Evolutionary conservation across 1,284 basidiomycete genomes (phyloP).

Genomic region (Ceraceosorus guamensis): DNA sequence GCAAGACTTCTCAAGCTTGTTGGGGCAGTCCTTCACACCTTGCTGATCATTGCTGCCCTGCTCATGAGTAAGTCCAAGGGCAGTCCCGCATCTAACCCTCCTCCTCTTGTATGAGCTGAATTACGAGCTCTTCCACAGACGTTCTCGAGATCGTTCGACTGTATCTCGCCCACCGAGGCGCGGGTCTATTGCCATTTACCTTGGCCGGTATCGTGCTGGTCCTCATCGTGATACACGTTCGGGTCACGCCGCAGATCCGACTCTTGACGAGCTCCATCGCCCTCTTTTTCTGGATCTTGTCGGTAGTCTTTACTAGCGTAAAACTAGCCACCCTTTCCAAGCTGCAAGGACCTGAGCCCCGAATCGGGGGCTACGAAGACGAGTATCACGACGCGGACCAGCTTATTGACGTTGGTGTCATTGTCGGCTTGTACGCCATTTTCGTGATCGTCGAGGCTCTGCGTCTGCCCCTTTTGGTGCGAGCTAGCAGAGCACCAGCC

Average conservation of each 20-base stretch:
- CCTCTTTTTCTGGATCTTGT: constrained; percentile 21
- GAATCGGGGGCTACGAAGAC: constrained; percentile 10
- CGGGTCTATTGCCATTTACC: constrained; percentile 28
- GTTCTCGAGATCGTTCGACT: constrained; percentile 30
- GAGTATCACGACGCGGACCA: constrained; percentile 29
- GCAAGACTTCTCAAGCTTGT: background rate
- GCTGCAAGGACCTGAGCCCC: constrained; percentile 18
- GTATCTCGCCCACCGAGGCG: constrained; percentile 26
- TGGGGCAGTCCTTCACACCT: constrained; percentile 18
- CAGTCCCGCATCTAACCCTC: background rate
- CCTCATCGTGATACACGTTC: constrained; percentile 21
- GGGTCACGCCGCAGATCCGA: constrained; percentile 2
- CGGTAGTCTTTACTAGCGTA: constrained; percentile 22
- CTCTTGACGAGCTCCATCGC: constrained; percentile 10
- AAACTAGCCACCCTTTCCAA: constrained; percentile 15
- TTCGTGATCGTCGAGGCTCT: constrained; percentile 15
- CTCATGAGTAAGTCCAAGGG: constrained; percentile 29
- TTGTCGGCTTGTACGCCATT: constrained; percentile 22
- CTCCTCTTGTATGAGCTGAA: background rate
- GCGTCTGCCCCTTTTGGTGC: no score
- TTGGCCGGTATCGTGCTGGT: constrained; percentile 24
- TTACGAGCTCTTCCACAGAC: constrained; percentile 16
- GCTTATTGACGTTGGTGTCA: constrained; percentile 26
- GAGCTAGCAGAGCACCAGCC: no score
- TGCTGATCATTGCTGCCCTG: constrained; percentile 23